Evolutionary conservation across 441 rosid genomes (phyloP).

Genomic region (Aquilaria agallochum): DNA sequence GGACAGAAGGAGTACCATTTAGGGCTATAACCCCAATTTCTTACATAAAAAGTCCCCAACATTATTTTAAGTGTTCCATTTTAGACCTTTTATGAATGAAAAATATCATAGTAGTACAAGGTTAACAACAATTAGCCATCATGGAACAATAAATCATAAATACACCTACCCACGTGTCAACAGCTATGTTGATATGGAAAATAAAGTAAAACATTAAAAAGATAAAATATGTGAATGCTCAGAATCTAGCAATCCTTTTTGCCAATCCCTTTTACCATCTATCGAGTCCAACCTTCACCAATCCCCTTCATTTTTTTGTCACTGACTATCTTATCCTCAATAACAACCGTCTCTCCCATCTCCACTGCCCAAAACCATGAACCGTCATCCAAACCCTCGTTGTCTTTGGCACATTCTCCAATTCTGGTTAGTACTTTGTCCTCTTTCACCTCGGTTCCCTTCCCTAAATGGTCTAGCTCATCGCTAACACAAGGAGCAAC

Average conservation of each 20-base stretch:
- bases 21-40: too few species aligned
- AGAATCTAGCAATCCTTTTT: neutral
- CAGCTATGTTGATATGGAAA: too few species aligned
- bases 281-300: slow-evolving; percentile 35
- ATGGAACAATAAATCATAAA: too few species aligned
- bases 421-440: slow-evolving; percentile 82
- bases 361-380: slow-evolving; percentile 7
- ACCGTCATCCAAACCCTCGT: slow-evolving; percentile 44
- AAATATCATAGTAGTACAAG: too few species aligned
- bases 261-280: slow-evolving; percentile 8
- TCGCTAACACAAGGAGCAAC: slow-evolving; percentile 82
- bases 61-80: too few species aligned
- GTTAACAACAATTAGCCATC: too few species aligned
- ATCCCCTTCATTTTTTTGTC: slow-evolving; percentile 37
- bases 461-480: slow-evolving; percentile 59
- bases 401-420: slow-evolving; percentile 62
- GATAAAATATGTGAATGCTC: too few species aligned
- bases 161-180: too few species aligned
- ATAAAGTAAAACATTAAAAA: too few species aligned
- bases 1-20: too few species aligned
- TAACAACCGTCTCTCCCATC: slow-evolving; percentile 38
- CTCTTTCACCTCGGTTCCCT: slow-evolving; percentile 68
- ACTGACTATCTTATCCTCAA: slow-evolving; percentile 38
- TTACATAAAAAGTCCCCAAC: too few species aligned
- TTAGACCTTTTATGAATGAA: too few species aligned